These are phyloP conservation scores for Daldinia decipiens DNA, from an alignment of 495 filamentous ascomycete genomes.

Conservation along the genomic window DNA sequence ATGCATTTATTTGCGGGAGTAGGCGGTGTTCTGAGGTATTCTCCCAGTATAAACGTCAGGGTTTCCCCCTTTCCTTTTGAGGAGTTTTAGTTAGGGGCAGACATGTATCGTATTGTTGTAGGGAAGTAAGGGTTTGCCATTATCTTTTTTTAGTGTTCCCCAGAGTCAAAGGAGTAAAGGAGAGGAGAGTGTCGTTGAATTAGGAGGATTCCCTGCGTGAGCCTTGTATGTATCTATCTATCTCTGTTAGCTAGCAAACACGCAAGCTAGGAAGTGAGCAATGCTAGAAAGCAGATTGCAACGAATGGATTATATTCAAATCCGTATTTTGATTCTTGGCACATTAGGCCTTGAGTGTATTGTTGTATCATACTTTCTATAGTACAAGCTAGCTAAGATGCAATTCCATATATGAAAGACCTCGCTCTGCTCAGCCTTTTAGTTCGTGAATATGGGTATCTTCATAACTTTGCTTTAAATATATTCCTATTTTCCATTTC, in stretches of 20 bases:
- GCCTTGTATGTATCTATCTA: constrained; percentile 9
- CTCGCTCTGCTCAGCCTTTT: neutral
- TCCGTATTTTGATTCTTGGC: neutral
- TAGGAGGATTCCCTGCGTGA: neutral
- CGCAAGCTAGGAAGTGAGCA: constrained; percentile 1
- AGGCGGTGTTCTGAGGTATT: constrained; percentile 6
- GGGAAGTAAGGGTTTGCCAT: neutral
- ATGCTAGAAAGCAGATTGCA: constrained; percentile 16
- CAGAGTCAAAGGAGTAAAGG: neutral
- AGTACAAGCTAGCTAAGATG: neutral
- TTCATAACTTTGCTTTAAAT: neutral
- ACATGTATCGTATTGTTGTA: neutral
- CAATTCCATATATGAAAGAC: neutral
- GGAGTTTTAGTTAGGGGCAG: neutral
- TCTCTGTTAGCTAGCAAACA: neutral
- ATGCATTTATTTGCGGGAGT: constrained; percentile 5
- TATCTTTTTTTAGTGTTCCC: neutral
- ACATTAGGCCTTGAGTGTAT: neutral
- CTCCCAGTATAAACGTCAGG: neutral
- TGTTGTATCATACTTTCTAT: neutral
- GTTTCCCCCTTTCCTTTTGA: neutral
- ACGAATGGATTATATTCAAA: constrained; percentile 27
- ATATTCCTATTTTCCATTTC: neutral
- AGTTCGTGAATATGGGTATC: neutral
- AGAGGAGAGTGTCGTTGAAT: neutral